These are phyloP conservation scores for Lathyrus tuberosus DNA, from an alignment of 306 rosid genomes.

Conservation along the genomic window DNA sequence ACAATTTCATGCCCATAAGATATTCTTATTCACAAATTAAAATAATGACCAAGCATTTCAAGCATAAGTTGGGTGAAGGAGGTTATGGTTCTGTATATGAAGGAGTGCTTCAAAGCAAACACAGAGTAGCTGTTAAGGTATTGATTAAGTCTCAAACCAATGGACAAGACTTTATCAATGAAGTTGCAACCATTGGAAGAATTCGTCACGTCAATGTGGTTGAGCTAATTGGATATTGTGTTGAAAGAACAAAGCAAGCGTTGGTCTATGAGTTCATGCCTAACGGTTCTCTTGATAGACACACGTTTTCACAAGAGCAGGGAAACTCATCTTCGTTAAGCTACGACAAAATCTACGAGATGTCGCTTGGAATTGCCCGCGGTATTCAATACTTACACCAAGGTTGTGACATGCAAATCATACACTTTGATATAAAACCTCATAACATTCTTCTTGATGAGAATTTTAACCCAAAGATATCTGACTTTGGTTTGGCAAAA, in stretches of 20 bases:
- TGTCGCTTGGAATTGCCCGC: conserved; percentile 40
- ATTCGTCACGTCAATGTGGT: conserved; percentile 33
- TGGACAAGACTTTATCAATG: conserved; percentile 33
- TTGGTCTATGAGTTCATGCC: conserved; percentile 32
- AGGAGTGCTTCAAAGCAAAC: conserved; percentile 28
- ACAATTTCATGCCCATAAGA: conserved; percentile 18
- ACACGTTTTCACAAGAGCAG: conserved; percentile 15
- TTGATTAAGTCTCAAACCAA: conserved; percentile 15
- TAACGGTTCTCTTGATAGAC: conserved; percentile 33
- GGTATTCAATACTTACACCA: conserved; percentile 47
- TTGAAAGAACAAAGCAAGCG: conserved; percentile 11
- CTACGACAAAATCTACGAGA: neutral
- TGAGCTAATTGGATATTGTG: conserved; percentile 28
- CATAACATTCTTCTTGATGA: conserved; percentile 17
- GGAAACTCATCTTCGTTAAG: neutral
- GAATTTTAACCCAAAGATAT: conserved; percentile 23
- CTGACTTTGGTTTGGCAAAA: conserved; percentile 38
- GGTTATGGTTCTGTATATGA: conserved; percentile 11
- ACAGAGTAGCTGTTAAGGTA: conserved; percentile 24
- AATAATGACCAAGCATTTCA: conserved; percentile 24
- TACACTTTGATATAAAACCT: conserved; percentile 44
- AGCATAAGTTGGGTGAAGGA: conserved; percentile 30
- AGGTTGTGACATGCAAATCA: conserved; percentile 44
- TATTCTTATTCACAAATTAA: conserved; percentile 29
- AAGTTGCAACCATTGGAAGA: conserved; percentile 33